phyloP scores from a whole-genome alignment of 176 grass and related monocot genomes.

The Phoenix roebelenii region DNA sequence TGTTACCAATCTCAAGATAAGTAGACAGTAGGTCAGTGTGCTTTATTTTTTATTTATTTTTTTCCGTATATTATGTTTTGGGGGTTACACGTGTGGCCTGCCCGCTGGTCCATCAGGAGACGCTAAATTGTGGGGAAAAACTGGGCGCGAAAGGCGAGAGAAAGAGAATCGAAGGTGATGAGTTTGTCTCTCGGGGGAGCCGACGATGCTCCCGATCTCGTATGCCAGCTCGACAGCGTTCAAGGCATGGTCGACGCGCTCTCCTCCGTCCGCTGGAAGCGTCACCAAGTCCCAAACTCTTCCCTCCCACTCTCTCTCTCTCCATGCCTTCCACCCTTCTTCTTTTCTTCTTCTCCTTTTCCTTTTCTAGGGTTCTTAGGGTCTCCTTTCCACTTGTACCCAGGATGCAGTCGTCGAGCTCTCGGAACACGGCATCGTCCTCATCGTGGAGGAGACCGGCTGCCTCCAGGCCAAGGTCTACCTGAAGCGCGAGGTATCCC shows the following conservation, averaged over 20 bases:
- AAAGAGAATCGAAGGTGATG: constrained; percentile 18
- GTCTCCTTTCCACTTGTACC: no score
- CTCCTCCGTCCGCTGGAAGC: constrained; percentile 86
- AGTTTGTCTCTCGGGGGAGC: constrained; percentile 36
- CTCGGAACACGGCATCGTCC: constrained; percentile 66
- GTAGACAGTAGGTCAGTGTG: no score
- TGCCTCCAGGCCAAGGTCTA: constrained; percentile 94
- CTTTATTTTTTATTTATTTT: no score
- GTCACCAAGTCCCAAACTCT: constrained; percentile 43
- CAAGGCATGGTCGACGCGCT: constrained; percentile 91
- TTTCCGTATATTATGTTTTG: no score
- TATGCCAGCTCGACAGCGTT: constrained; percentile 63
- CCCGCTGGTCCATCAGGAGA: no score
- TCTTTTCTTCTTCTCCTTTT: no score
- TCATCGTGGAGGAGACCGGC: constrained; percentile 72
- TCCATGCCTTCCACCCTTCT: background rate
- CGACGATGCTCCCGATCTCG: constrained; percentile 47
- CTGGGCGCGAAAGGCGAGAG: constrained; percentile 10
- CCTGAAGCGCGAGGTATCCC: constrained; percentile 74
- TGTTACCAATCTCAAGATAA: no score
- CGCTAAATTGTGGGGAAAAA: no score
- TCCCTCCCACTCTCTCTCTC: background rate
- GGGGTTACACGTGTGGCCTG: no score
- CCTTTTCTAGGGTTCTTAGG: no score
- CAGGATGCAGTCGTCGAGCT: constrained; percentile 80